These are phyloP conservation scores for Beta macrorhiza DNA, from an alignment of 179 eudicot genomes.

Conservation along the genomic window DNA sequence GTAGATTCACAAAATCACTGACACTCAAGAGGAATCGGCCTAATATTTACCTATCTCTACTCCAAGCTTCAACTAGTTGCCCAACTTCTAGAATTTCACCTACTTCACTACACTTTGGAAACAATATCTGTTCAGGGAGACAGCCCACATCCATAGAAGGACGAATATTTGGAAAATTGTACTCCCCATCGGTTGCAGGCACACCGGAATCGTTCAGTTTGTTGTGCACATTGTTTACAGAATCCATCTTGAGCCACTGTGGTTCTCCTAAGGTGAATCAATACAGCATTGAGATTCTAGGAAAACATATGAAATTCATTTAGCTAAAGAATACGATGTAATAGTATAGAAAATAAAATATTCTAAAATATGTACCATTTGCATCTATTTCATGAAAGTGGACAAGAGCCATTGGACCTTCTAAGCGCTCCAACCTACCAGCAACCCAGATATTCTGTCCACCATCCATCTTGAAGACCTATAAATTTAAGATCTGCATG, in stretches of 20 bases:
- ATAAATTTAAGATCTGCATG: constrained; percentile 25
- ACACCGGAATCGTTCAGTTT: background rate
- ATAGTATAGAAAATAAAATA: background rate
- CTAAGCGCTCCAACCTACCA: constrained; percentile 32
- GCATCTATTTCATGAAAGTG: constrained; percentile 21
- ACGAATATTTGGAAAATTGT: constrained; percentile 32
- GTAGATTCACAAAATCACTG: too few species aligned
- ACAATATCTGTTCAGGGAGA: constrained; percentile 34
- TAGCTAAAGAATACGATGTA: too few species aligned
- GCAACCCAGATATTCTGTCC: constrained; percentile 29
- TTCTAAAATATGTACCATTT: constrained; percentile 17
- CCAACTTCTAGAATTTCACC: constrained; percentile 35
- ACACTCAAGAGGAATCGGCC: background rate
- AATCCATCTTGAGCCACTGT: constrained; percentile 36
- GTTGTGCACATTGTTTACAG: constrained; percentile 8
- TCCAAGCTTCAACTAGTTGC: constrained; percentile 35
- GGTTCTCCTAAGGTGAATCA: constrained; percentile 25
- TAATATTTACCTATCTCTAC: constrained; percentile 33
- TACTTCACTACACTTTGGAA: constrained; percentile 14
- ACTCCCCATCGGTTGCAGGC: constrained; percentile 14
- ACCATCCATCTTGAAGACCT: constrained; percentile 38
- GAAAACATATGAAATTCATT: background rate
- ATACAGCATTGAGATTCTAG: constrained; percentile 9
- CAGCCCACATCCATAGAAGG: constrained; percentile 33
- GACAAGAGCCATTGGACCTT: constrained; percentile 37